phyloP scores from a whole-genome alignment of 768 basidiomycete genomes.

The Hydnum rufescens region DNA sequence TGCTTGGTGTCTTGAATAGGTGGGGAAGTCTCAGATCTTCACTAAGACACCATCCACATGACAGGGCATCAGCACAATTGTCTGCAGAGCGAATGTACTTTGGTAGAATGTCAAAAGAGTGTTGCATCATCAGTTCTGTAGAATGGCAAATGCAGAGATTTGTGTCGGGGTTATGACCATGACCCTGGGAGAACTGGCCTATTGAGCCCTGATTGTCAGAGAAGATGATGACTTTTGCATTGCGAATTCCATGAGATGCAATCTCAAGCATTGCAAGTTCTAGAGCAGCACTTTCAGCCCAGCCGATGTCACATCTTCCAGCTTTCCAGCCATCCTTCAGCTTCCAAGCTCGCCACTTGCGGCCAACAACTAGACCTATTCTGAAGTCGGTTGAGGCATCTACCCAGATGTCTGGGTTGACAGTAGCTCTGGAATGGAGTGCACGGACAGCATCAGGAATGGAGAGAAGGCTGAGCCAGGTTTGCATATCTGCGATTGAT shows the following conservation, averaged over 20 bases:
- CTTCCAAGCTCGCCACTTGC: not conserved
- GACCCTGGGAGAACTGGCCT: not conserved
- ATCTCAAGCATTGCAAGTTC: not conserved
- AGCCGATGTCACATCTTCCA: too few species aligned
- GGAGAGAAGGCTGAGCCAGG: not conserved
- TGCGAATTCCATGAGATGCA: not conserved
- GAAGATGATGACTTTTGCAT: not conserved
- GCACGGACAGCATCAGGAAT: not conserved
- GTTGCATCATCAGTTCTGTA: too few species aligned
- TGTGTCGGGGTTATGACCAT: not conserved
- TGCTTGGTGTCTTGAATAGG: not conserved
- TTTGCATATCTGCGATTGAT: not conserved
- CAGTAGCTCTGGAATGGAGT: constrained; percentile 14
- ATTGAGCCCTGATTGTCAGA: too few species aligned
- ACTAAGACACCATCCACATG: too few species aligned
- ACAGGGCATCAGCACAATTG: not conserved
- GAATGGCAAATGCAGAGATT: constrained; percentile 1
- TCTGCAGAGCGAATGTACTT: too few species aligned
- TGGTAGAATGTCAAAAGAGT: too few species aligned
- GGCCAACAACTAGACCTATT: constrained; percentile 1
- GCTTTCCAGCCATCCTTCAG: not conserved
- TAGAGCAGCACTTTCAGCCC: too few species aligned
- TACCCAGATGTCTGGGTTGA: too few species aligned
- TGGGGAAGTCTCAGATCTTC: too few species aligned
- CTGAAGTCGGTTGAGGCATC: constrained; percentile 3